These are phyloP conservation scores for Antitrichia curtipendula DNA, from an alignment of 225 moss, liverwort and hornwort genomes.

Conservation along the genomic window DNA sequence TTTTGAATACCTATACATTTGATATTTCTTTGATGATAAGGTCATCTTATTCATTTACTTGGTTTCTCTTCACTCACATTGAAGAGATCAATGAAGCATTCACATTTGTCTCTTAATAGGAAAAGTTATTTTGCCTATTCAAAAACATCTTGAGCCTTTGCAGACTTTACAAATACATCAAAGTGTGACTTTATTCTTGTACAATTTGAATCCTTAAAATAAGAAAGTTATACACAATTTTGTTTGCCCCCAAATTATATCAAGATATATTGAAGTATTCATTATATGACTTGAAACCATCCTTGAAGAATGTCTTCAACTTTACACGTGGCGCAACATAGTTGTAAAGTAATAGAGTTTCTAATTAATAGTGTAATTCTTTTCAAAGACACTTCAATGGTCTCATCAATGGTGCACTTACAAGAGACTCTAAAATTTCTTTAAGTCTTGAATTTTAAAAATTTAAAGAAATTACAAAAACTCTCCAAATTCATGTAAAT, in stretches of 20 bases:
- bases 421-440: neutral
- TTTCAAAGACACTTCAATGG: too few species aligned
- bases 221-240: neutral
- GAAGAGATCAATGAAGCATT: neutral
- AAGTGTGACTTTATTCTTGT: neutral
- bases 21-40: neutral
- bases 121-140: neutral
- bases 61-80: too few species aligned
- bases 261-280: neutral
- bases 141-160: neutral
- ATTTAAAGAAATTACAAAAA: neutral
- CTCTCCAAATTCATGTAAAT: neutral
- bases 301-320: neutral
- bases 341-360: neutral
- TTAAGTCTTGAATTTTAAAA: neutral
- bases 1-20: neutral
- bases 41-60: too few species aligned
- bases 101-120: neutral
- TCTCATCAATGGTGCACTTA: neutral
- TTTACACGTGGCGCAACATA: neutral
- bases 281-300: neutral
- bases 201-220: neutral
- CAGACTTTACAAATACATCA: neutral
- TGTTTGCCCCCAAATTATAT: neutral
- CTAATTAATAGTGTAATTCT: rapidly evolving